Conservation (phyloP, 2,329 filamentous ascomycete species). For the Verticillium albo-atrum region DNA sequence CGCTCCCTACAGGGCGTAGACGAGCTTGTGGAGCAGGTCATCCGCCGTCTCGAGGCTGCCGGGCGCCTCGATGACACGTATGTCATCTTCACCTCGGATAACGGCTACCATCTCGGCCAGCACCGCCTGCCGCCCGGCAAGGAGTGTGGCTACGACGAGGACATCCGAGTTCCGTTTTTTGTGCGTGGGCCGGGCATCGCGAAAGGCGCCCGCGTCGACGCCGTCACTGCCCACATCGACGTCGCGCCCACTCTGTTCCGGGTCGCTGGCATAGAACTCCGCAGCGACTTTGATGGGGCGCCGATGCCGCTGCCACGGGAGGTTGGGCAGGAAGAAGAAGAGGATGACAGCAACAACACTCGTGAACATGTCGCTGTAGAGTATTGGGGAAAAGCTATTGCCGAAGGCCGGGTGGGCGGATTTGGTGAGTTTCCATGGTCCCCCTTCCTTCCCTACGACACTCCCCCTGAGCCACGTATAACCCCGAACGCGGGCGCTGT, state of each 20-base stretch:
- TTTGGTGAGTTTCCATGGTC: conserved; percentile 11
- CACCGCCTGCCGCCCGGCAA: conserved; percentile 56
- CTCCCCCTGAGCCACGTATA: too few relatives aligned
- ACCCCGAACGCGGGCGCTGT: too few relatives aligned
- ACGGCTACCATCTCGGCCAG: conserved; percentile 57
- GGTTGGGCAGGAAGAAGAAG: conserved; percentile 15
- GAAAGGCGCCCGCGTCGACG: conserved; percentile 28
- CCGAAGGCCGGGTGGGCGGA: conserved; percentile 28
- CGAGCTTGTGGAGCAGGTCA: conserved; percentile 44
- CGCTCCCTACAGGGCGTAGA: conserved; percentile 50
- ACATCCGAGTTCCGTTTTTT: conserved; percentile 54
- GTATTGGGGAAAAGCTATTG: conserved; percentile 27
- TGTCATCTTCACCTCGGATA: conserved; percentile 56
- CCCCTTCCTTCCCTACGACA: neutral
- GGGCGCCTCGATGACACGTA: conserved; percentile 61
- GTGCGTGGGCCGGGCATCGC: conserved; percentile 51
- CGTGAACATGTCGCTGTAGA: conserved; percentile 56
- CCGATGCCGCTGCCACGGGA: conserved; percentile 38
- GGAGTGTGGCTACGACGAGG: conserved; percentile 53
- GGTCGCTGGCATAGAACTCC: conserved; percentile 32
- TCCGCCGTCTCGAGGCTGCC: conserved; percentile 36
- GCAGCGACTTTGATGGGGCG: conserved; percentile 52
- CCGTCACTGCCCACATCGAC: conserved; percentile 58
- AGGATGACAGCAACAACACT: conserved; percentile 19
- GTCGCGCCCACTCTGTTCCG: conserved; percentile 56